phyloP scores from a whole-genome alignment of 805 yeast species.

The Starmerella floris region DNA sequence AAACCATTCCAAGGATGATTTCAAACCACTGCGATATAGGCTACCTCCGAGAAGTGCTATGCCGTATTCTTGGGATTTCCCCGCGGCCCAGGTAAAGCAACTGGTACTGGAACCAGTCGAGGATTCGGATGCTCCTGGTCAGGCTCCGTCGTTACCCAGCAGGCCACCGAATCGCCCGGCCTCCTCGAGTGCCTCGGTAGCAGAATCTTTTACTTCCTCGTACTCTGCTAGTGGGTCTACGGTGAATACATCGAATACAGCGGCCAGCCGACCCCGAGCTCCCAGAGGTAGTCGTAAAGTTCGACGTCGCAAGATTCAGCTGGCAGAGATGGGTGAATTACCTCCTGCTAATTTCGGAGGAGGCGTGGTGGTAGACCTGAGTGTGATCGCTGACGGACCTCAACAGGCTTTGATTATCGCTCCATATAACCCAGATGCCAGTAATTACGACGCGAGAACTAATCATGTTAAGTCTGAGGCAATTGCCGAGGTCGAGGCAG shows the following conservation, averaged over 20 bases:
- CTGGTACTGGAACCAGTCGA: constrained; percentile 54
- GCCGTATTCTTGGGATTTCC: constrained; percentile 98
- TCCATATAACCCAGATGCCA: constrained; percentile 62
- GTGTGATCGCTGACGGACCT: constrained; percentile 94
- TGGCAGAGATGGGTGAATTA: constrained; percentile 86
- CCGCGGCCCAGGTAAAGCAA: constrained; percentile 77
- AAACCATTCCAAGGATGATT: constrained; percentile 33
- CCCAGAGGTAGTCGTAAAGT: background rate
- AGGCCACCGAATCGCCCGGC: constrained; percentile 1
- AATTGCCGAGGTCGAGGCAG: constrained; percentile 16
- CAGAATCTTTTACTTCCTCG: background rate
- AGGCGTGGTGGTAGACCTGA: constrained; percentile 58
- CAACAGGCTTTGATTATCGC: constrained; percentile 77
- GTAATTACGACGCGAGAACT: constrained; percentile 41
- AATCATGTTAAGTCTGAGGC: constrained; percentile 16
- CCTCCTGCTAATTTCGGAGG: constrained; percentile 59
- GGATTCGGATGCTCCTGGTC: constrained; percentile 19
- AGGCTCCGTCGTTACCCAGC: background rate
- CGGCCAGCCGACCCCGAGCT: background rate
- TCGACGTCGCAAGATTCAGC: constrained; percentile 47
- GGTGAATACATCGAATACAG: background rate
- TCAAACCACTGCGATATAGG: constrained; percentile 65
- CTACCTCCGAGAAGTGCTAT: constrained; percentile 84
- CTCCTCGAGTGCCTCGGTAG: background rate
- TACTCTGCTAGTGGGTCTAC: background rate